Evolutionary conservation across 176 grass and related monocot genomes (phyloP).

Genomic region (Bromus sterilis): DNA sequence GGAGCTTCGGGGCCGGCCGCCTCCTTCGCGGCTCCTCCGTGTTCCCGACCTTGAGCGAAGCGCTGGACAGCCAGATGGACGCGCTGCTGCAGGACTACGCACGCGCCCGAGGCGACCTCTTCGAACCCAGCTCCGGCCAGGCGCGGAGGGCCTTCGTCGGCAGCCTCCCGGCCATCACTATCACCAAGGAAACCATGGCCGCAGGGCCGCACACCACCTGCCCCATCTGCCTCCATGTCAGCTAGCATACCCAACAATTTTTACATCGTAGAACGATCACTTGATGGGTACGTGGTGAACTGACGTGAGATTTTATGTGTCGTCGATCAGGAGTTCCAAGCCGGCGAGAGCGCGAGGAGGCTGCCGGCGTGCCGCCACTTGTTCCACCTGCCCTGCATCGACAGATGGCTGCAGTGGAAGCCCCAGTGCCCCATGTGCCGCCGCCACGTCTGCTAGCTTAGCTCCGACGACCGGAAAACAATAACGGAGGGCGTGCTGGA

Average conservation of each 20-base stretch:
- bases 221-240: slow-evolving; percentile 53
- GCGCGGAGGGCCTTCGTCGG: slow-evolving; percentile 35
- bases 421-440: not conserved
- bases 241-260: not conserved
- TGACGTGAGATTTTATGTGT: too few relatives aligned
- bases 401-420: not conserved
- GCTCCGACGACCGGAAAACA: too few relatives aligned
- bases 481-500: too few relatives aligned
- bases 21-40: slow-evolving; percentile 61
- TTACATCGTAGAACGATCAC: too few relatives aligned
- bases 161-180: slow-evolving; percentile 51
- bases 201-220: slow-evolving; percentile 23
- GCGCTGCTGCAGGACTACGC: not conserved
- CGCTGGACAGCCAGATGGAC: slow-evolving; percentile 1
- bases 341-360: not conserved
- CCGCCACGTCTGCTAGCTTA: not conserved
- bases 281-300: too few relatives aligned
- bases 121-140: slow-evolving; percentile 29
- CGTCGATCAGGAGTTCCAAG: not conserved
- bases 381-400: slow-evolving; percentile 3
- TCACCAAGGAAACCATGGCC: not conserved
- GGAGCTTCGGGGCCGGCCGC: slow-evolving; percentile 49
- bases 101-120: slow-evolving; percentile 27
- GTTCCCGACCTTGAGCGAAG: slow-evolving; percentile 40
- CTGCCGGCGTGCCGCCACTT: not conserved